Base-by-base conservation (phyloP, 169 alveolate species). In the Plasmodium cynomolgi region DNA sequence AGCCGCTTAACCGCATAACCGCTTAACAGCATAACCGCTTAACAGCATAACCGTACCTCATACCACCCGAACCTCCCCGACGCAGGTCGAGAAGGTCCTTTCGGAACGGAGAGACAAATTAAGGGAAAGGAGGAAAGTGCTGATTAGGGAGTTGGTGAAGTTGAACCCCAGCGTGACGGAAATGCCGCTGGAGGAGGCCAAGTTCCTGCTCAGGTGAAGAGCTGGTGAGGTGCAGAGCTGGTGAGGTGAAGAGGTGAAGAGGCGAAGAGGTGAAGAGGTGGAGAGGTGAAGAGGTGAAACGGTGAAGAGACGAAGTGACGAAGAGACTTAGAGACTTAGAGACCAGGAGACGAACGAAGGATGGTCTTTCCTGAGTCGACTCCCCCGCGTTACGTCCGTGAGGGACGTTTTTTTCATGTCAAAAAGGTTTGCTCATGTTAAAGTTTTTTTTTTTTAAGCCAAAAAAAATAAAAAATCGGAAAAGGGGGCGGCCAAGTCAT, bases 151-250 rank as follows among this genome's bases (percentile, higher is more conserved):
- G 34, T 72, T 88, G 26, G 50, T 88, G 33, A 79, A 88, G 56
- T 29, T 88, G 33, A 88, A 88, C 72, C 94, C 94, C 17, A 88
- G 90, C 34, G 94, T 88, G 2, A 88, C 94, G 23, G 94, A 88
- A 58, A 79, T 88, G 23, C 94, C 94, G 7, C 71, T 88, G 13
- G 94, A 88, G 37, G 94, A 88, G 9, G 94, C 94, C 68, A 79
- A 88, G 34, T 88, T 88, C 29, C 47, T 88, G 72, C 73, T 88
- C 17, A 71, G 77, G 56, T 41, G 71, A 41, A 33, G 31, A 62
- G n/a, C n/a, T n/a, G n/a, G n/a, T n/a, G n/a, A n/a, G n/a, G n/a
- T n/a, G n/a, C n/a, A n/a, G n/a, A n/a, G n/a, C n/a, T n/a, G n/a
- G n/a, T n/a, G 47, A 20, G 0, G n/a, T 56, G 33, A 31, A 56